Conservation (phyloP, 192 early-diverging fungal genomes). For the Phlyctochytrium planicorne region DNA sequence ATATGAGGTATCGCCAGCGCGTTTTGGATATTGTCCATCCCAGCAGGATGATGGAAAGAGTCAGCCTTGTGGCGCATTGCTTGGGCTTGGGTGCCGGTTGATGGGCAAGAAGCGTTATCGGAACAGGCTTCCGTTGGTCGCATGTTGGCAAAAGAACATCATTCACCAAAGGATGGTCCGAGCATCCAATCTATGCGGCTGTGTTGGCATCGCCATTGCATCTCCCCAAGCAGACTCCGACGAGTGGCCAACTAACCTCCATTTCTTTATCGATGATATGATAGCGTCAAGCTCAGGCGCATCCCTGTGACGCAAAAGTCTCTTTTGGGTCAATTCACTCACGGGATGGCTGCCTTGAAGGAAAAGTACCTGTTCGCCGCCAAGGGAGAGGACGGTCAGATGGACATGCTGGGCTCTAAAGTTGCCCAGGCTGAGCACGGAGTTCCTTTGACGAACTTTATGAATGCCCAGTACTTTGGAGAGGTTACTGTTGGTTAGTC, state of each 20-base stretch:
- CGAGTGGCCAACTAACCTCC: neutral
- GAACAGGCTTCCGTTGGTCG: neutral
- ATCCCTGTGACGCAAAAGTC: neutral
- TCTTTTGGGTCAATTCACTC: neutral
- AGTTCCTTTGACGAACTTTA: conserved; percentile 5
- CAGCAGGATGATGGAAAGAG: too few relatives aligned
- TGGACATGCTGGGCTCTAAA: neutral
- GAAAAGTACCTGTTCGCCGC: conserved; percentile 1
- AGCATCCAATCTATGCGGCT: neutral
- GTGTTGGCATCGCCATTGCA: neutral
- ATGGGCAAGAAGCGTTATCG: neutral
- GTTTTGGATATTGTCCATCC: too few relatives aligned
- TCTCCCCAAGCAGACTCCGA: neutral
- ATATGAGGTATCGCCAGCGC: neutral
- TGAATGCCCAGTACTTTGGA: conserved; percentile 96
- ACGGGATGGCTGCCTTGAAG: neutral
- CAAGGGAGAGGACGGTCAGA: neutral
- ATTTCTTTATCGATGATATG: neutral
- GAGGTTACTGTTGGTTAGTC: conserved; percentile 74
- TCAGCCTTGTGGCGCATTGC: neutral
- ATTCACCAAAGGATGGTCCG: neutral
- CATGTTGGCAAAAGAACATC: neutral
- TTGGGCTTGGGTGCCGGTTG: neutral
- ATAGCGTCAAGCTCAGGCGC: neutral
- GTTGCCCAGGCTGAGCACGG: neutral